Percentiles rank a stretch among this genome's conserved stretches.
Conservation (phyloP, 1,139 yeast genomes). For the Debaryomyces fabryi region DNA sequence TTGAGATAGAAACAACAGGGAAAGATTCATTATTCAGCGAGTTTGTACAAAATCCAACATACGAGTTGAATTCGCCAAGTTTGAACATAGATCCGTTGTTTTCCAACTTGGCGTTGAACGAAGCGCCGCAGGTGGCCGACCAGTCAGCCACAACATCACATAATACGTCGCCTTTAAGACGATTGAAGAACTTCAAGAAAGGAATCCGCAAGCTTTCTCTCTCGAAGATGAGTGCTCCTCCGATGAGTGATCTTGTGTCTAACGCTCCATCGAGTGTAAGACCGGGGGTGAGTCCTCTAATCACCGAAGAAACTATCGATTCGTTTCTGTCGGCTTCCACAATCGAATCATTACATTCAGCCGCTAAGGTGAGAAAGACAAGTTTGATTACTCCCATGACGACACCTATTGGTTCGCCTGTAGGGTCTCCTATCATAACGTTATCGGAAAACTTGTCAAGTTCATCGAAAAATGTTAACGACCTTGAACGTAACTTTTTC, state of each 20-base stretch:
- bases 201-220: conserved; percentile 28
- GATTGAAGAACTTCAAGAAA: conserved; percentile 42
- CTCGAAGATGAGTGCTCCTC: conserved; percentile 35
- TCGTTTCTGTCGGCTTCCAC: conserved; percentile 6
- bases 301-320: neutral
- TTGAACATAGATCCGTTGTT: conserved; percentile 15
- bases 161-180: conserved; percentile 32
- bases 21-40: conserved; percentile 11
- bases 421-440: conserved; percentile 45
- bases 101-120: conserved; percentile 6
- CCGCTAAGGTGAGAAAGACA: conserved; percentile 10
- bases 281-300: neutral
- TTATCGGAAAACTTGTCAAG: conserved; percentile 39
- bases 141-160: conserved; percentile 8
- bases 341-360: conserved; percentile 3
- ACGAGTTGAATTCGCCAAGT: conserved; percentile 24
- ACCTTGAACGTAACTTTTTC: conserved; percentile 43
- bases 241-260: conserved; percentile 43
- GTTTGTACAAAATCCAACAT: conserved; percentile 12
- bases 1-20: neutral
- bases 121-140: neutral
- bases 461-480: conserved; percentile 32
- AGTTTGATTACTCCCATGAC: conserved; percentile 20
- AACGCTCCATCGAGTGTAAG: neutral
- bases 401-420: conserved; percentile 37